phyloP scores from a whole-genome alignment of 1,139 yeast species.

The Hyphopichia wangnamkhiaoensis region DNA sequence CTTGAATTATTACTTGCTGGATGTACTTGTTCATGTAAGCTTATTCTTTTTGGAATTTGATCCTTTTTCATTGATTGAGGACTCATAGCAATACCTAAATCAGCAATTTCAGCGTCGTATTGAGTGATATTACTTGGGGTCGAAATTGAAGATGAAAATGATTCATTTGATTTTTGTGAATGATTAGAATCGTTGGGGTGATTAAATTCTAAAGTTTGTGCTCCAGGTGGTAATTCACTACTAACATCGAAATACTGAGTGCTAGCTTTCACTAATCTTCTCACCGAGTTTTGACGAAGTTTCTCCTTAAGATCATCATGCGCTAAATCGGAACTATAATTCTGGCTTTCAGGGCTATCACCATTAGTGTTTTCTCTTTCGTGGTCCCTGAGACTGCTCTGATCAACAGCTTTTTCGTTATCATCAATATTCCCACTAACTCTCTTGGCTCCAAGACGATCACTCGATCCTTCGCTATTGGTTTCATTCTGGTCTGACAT shows the following conservation, averaged over 20 bases:
- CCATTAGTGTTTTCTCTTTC: constrained; percentile 5
- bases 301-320: neutral
- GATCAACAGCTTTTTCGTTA: constrained; percentile 5
- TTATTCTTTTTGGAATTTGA: constrained; percentile 24
- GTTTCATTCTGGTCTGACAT: too few relatives aligned
- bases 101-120: constrained; percentile 46
- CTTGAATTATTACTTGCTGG: constrained; percentile 8
- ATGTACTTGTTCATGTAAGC: constrained; percentile 22
- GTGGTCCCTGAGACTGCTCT: too few relatives aligned
- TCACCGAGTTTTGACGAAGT: neutral
- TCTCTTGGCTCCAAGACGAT: neutral
- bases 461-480: too few relatives aligned
- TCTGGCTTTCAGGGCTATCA: neutral
- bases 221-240: constrained; percentile 19
- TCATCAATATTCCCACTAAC: neutral
- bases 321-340: neutral
- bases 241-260: constrained; percentile 24
- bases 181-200: constrained; percentile 3
- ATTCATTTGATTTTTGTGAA: constrained; percentile 18
- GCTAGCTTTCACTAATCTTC: constrained; percentile 11
- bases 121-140: constrained; percentile 45
- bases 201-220: constrained; percentile 7
- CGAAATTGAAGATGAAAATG: constrained; percentile 33
- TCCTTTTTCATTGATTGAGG: constrained; percentile 33
- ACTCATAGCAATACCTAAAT: constrained; percentile 47